Percentiles rank a stretch among this genome's conserved stretches.
phyloP scores from a whole-genome alignment of 2,329 filamentous ascomycete species.

The Cercospora zeae-maydis region DNA sequence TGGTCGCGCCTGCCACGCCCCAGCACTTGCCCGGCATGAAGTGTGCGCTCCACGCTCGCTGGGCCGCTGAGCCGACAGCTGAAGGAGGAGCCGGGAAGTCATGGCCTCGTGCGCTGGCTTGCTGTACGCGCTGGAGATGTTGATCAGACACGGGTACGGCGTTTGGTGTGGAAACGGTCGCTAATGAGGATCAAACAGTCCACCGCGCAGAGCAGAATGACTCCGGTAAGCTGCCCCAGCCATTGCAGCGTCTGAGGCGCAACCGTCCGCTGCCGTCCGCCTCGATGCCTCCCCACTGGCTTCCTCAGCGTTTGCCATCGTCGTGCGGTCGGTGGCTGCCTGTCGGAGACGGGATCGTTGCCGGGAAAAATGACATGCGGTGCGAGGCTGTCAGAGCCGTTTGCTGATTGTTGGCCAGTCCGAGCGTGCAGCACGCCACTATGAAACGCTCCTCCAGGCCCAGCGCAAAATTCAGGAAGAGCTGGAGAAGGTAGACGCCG shows the following conservation, averaged over 20 bases:
- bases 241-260: neutral
- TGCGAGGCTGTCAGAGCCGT: neutral
- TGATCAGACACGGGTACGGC: neutral
- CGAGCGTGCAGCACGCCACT: conserved; percentile 89
- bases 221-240: conserved; percentile 61
- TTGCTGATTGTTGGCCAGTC: conserved; percentile 56
- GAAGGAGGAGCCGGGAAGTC: neutral
- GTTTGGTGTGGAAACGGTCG: conserved; percentile 1
- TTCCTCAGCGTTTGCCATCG: neutral
- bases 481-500: conserved; percentile 83
- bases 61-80: neutral
- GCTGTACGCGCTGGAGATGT: neutral
- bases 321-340: neutral
- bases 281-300: neutral
- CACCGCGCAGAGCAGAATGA: conserved; percentile 60
- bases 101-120: neutral
- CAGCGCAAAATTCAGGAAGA: conserved; percentile 86
- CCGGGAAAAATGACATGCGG: neutral
- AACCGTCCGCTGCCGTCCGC: neutral
- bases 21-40: neutral
- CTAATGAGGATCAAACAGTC: conserved; percentile 11
- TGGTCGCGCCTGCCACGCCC: neutral
- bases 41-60: neutral
- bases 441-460: conserved; percentile 85
- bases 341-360: neutral